A percentile compares a stretch with the other conserved stretches of the same genome.
Conservation (phyloP, 345 rosid genomes). For the Acer yangbiense region DNA sequence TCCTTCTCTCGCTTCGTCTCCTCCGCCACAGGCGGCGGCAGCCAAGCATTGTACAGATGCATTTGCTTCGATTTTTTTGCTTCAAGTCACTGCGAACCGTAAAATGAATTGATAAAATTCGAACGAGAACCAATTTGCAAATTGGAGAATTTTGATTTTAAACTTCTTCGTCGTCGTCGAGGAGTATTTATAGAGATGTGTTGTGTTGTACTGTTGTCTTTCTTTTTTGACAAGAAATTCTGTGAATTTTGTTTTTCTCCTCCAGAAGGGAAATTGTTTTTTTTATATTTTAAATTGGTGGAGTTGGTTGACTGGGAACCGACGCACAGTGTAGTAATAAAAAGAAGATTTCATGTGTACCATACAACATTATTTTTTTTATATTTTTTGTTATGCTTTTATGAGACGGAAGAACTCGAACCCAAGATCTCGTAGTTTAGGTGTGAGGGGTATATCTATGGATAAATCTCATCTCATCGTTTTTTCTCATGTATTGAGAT, state of each 20-base stretch:
- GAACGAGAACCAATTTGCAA: background rate
- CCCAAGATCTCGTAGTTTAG: too few relatives aligned
- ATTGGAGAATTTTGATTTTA: background rate
- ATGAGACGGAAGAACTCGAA: too few relatives aligned
- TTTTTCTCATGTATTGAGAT: too few relatives aligned
- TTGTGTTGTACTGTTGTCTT: slow-evolving; percentile 15
- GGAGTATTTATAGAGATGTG: slow-evolving; percentile 18
- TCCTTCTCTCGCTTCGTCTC: slow-evolving; percentile 77
- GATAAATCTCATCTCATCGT: too few relatives aligned
- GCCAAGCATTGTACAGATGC: slow-evolving; percentile 97
- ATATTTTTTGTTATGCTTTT: too few relatives aligned
- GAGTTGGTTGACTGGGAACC: background rate
- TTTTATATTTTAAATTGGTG: background rate
- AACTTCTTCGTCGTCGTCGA: background rate
- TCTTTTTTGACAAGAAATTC: slow-evolving; percentile 50
- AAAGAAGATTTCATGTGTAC: too few relatives aligned
- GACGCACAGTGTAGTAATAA: background rate
- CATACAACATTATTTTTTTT: too few relatives aligned
- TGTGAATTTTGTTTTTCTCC: background rate
- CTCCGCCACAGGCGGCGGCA: slow-evolving; percentile 93
- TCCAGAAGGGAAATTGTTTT: background rate
- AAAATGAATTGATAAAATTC: background rate
- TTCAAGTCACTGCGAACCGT: slow-evolving; percentile 5
- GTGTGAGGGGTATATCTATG: too few relatives aligned
- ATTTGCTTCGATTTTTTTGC: slow-evolving; percentile 32